A percentile compares a stretch with the other conserved stretches of the same genome.
phyloP scores from a whole-genome alignment of 768 basidiomycete genomes.

The Termitomyces sp. region DNA sequence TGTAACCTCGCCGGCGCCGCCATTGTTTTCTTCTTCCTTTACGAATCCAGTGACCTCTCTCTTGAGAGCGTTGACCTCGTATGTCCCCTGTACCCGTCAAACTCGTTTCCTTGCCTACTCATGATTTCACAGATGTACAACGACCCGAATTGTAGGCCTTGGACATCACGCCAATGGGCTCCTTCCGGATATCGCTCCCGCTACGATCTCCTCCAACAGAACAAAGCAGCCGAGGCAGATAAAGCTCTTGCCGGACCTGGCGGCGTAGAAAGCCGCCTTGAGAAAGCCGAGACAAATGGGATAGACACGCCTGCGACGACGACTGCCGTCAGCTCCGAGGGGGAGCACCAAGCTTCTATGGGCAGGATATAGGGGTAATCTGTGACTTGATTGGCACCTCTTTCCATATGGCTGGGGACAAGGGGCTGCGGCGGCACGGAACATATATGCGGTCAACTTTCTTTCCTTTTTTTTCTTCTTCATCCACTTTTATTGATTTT shows the following conservation, averaged over 20 bases:
- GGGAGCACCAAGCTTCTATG: not conserved
- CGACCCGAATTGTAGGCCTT: slow-evolving; percentile 60
- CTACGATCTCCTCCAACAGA: slow-evolving; percentile 40
- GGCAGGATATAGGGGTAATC: not conserved
- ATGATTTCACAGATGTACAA: slow-evolving; percentile 49
- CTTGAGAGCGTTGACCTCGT: slow-evolving; percentile 63
- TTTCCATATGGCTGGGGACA: not conserved
- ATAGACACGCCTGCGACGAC: not conserved
- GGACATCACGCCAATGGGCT: slow-evolving; percentile 60
- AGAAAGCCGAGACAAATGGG: not conserved
- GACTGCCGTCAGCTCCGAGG: not conserved
- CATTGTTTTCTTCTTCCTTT: slow-evolving; percentile 71
- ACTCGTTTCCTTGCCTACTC: not conserved
- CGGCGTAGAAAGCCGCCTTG: not conserved
- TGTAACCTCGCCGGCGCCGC: slow-evolving; percentile 58
- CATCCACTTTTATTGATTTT: too few relatives aligned
- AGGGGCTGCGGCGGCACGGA: too few relatives aligned
- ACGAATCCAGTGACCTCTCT: slow-evolving; percentile 65
- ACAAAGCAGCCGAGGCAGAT: slow-evolving; percentile 34
- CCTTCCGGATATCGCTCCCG: slow-evolving; percentile 50
- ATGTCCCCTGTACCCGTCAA: slow-evolving; percentile 14
- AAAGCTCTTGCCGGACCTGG: slow-evolving; percentile 16
- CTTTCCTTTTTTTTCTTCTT: too few relatives aligned
- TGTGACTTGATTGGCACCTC: not conserved
- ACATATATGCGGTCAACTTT: too few relatives aligned